Conservation (phyloP, 2,329 filamentous ascomycete species). For the Epichloe brachyelytri region DNA sequence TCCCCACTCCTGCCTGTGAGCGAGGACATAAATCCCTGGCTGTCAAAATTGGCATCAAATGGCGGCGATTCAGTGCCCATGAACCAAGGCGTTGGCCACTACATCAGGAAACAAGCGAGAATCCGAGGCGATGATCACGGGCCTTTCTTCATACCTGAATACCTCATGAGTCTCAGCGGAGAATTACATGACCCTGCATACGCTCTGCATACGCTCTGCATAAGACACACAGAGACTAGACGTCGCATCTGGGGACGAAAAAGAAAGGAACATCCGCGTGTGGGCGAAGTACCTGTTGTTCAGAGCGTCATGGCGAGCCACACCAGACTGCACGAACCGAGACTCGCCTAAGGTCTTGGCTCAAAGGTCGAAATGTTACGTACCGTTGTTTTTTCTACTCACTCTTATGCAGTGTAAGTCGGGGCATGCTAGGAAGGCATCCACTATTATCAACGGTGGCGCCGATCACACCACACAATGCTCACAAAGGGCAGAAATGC, state of each 20-base stretch:
- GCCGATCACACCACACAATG: conserved; percentile 1
- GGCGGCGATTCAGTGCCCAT: background rate
- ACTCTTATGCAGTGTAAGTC: conserved; percentile 1
- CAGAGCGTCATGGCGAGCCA: conserved; percentile 6
- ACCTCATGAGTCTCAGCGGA: background rate
- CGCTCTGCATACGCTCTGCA: conserved; percentile 1
- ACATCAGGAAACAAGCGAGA: background rate
- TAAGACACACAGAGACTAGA: conserved; percentile 9
- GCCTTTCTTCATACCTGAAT: background rate
- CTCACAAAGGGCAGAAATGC: conserved; percentile 1
- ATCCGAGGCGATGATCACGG: background rate
- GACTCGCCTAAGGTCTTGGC: background rate
- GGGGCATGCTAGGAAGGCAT: conserved; percentile 3
- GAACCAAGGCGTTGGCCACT: background rate
- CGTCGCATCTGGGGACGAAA: conserved; percentile 10
- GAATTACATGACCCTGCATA: conserved; percentile 5
- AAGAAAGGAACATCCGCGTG: conserved; percentile 4
- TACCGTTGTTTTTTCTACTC: conserved; percentile 7
- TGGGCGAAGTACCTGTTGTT: conserved; percentile 1
- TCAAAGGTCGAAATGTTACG: conserved; percentile 8
- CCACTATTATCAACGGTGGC: conserved; percentile 2
- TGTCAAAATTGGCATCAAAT: background rate
- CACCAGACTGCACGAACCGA: background rate
- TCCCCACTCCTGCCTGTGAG: background rate
- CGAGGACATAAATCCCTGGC: background rate